Evolutionary conservation across 164 flowering plant species (phyloP), one percentile per base, ranked within the genome.

Genomic region (Aristolochia contorta): DNA sequence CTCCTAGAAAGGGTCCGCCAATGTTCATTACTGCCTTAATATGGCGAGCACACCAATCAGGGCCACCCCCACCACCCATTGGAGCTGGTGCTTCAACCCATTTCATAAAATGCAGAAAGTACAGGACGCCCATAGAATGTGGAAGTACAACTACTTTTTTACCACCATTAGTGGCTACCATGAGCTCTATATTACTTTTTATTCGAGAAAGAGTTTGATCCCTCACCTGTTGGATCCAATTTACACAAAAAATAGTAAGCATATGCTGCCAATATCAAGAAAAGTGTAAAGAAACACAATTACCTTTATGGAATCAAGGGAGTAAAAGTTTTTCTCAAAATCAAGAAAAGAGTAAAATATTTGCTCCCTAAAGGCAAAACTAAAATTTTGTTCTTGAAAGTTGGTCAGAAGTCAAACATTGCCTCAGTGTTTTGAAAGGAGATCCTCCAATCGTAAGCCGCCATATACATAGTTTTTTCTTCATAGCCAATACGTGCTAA

Each of bases 1-100:
- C 99, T 63, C 99, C 99, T 61, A 94, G 69, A 77, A 94, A 79
- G 46, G 97, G 97, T 61, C 88, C 99, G 62, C 91, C 99, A 69
- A 83, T 80, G 58, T 80, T 83, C 83, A 80, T 75, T 13, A 83
- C 70, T 46, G 87, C 80, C 68, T 83, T 83, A 57, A 83, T 77
- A 64, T 83, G 84, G 53, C 69, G 65, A 19, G 80, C 82, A 60
- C 87, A 83, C 87, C 87, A 83, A 56, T 75, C 75, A 51, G 80
- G 32, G 54, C 85, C 87, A 58, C 87, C 87, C 0, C 85, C 87
- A 62, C 87, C 87, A n/a, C 87, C 87, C 81, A 77, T 68, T 13
- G 85, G 87, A 65, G 82, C 71, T 24, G 87, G 87, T 65, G 83
- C 76, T 62, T 83, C 87, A 49, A 83, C 87, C 87, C 87, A 83